These are phyloP conservation scores for Cucumis melo DNA, from an alignment of 306 rosid species.

Conservation along the genomic window DNA sequence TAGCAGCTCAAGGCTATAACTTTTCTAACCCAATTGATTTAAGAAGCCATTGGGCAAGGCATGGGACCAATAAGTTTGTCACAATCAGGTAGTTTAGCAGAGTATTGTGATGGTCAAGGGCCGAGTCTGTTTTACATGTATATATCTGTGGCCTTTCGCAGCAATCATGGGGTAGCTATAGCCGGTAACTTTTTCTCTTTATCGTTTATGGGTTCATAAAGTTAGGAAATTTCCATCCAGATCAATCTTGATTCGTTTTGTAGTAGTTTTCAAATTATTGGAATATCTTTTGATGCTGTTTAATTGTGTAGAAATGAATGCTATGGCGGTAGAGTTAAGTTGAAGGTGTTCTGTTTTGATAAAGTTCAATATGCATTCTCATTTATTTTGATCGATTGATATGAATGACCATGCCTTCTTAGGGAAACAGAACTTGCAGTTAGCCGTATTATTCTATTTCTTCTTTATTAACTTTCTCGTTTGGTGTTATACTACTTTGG, in stretches of 20 bases:
- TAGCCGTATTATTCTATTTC: background rate
- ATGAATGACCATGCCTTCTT: background rate
- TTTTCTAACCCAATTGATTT: conserved; percentile 83
- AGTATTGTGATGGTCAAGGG: background rate
- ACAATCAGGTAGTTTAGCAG: conserved; percentile 64
- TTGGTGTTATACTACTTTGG: too few species aligned
- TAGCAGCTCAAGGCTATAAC: conserved; percentile 88
- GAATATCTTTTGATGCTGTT: background rate
- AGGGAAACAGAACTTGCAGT: background rate
- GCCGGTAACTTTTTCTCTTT: background rate
- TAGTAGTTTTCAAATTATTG: background rate
- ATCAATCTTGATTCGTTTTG: background rate
- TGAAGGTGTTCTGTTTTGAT: background rate
- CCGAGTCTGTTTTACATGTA: conserved; percentile 5
- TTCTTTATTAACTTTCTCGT: background rate
- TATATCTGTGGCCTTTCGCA: conserved; percentile 5
- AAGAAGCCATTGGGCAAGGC: conserved; percentile 92
- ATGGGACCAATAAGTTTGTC: conserved; percentile 97
- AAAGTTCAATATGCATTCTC: background rate
- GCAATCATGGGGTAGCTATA: background rate
- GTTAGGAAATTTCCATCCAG: background rate
- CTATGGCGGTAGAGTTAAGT: background rate
- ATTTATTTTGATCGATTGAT: background rate
- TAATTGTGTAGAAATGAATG: background rate
- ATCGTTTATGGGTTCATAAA: background rate